Conservation (phyloP, 768 basidiomycete genomes). For the Strobilomyces confusus region DNA sequence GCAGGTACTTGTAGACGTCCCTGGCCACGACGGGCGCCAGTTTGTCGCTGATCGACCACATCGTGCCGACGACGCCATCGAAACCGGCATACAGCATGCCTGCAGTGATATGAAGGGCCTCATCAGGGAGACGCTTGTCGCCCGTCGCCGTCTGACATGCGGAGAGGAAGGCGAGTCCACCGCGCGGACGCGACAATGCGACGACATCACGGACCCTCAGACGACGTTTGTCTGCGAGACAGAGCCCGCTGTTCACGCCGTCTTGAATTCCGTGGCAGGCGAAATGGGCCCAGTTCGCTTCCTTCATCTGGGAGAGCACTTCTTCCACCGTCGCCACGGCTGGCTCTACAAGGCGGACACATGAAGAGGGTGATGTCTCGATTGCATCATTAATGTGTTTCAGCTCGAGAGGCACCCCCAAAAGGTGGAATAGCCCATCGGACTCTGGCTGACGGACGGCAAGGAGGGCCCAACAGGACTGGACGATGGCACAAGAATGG, state of each 20-base stretch:
- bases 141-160: no score
- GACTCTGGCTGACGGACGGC: neutral
- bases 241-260: neutral
- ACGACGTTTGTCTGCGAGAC: no score
- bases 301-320: neutral
- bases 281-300: neutral
- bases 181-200: neutral
- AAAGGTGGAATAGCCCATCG: neutral
- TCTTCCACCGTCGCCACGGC: neutral
- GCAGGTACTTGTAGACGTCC: no score
- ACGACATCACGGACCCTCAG: neutral
- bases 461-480: neutral
- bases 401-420: neutral
- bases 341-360: neutral
- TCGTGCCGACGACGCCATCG: slow-evolving; percentile 36
- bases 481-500: neutral
- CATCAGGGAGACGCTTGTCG: no score
- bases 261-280: neutral
- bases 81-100: neutral
- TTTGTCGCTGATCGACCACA: slow-evolving; percentile 41
- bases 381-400: neutral
- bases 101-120: neutral
- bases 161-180: neutral
- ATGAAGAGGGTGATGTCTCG: neutral
- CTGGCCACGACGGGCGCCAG: no score